Base-by-base conservation (phyloP, 164 flowering plant genomes). In the Malania oleifera region DNA sequence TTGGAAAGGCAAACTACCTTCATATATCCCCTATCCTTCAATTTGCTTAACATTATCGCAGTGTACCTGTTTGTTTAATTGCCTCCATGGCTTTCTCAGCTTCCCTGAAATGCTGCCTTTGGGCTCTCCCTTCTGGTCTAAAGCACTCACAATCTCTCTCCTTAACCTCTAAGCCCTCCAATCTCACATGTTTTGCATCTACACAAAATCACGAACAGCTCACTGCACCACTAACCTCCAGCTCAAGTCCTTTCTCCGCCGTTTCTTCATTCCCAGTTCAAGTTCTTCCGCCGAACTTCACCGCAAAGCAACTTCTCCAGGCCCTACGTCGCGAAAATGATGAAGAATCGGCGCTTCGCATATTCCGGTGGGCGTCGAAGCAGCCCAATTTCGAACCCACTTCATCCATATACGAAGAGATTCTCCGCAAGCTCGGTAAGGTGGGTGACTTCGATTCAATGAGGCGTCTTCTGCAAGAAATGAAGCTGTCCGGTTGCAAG, bases 281-380 rank as follows among this genome's bases (percentile, higher is more conserved):
- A 19, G 69, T 70, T 25, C 79, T 91, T 43, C 82, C 87, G 0
- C 76, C 76, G 1, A 75, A 86, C 56, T 85, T 91, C 80, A 79
- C 91, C 20, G 39, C 84, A 8, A 54, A 72, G 44, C 91, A 88
- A 46, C 90, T 91, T 38, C 72, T 86, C 31, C 72, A 76, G 31
- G 41, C 79, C 55, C 71, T 89, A 54, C 78, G 82, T 13, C 60
- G 68, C 20, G 83, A 83, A 40, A 62, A 47, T 14, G 84, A 87
- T 61, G 83, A 72, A 11, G 67, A 78, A 18, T 61, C 80, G 1
- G 76, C 82, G 0, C 68, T 87, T 29, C 57, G 65, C 18, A 31
- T 89, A 6, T 82, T 85, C 46, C 52, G 73, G 18, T 87, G 89
- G 87, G 98, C 96, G 13, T 72, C 74, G 10, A 75, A 77, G 69